Conservation (phyloP, 1,284 basidiomycete genomes). For the Microbotryum silenes-acaulis region DNA sequence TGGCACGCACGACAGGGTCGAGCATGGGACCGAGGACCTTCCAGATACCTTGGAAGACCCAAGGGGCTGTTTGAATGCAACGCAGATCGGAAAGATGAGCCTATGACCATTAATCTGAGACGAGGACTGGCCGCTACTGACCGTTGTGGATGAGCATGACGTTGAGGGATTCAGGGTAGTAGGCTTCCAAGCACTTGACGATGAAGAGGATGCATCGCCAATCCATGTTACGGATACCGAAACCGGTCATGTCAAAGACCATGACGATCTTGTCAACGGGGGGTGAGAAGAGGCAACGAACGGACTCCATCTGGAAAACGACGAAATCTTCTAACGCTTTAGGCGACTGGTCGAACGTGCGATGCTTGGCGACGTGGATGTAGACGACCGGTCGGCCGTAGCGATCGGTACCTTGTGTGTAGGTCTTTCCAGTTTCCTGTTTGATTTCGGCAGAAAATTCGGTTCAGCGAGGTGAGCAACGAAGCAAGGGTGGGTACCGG, state of each 20-base stretch:
- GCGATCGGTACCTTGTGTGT: constrained; percentile 39
- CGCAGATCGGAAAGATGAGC: background rate
- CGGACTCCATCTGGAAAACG: constrained; percentile 39
- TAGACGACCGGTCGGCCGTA: constrained; percentile 39
- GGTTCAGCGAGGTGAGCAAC: background rate
- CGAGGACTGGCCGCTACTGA: background rate
- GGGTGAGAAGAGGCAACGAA: constrained; percentile 39
- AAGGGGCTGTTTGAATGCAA: constrained; percentile 40
- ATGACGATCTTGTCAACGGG: constrained; percentile 40
- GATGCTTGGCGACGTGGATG: constrained; percentile 32
- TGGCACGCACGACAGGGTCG: constrained; percentile 37
- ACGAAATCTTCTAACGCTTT: constrained; percentile 42
- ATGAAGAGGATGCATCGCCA: constrained; percentile 30
- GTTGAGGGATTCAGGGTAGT: constrained; percentile 42
- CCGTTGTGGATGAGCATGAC: constrained; percentile 40
- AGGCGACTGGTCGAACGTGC: constrained; percentile 34
- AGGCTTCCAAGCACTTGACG: constrained; percentile 37
- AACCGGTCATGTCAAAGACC: constrained; percentile 40
- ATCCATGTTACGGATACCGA: constrained; percentile 25
- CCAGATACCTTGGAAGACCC: constrained; percentile 41
- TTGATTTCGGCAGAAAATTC: rapidly evolving
- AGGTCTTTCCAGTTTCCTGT: constrained; percentile 38
- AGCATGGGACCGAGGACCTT: constrained; percentile 33
- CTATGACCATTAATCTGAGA: background rate
- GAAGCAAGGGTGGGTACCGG: no score